Evolutionary conservation across 805 yeast species (phyloP).

Genomic region (Suhomyces vadensis): DNA sequence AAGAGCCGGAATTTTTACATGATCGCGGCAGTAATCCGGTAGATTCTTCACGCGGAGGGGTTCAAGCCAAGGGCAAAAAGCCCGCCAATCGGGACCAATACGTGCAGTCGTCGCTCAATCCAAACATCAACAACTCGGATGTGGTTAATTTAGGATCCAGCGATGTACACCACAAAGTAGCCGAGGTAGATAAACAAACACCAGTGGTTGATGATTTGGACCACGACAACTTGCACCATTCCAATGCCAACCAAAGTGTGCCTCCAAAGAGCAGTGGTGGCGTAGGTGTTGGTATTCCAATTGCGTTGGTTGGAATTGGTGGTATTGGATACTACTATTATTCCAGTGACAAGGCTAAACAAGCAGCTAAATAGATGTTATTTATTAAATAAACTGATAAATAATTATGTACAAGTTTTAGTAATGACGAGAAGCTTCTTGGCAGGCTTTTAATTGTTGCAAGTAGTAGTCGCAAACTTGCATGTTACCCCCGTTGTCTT

Average conservation of each 20-base stretch:
- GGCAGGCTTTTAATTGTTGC: slow-evolving; percentile 97
- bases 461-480: slow-evolving; percentile 95
- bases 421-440: slow-evolving; percentile 85
- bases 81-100: slow-evolving; percentile 42
- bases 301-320: slow-evolving; percentile 30
- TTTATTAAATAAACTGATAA: background rate
- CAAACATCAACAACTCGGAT: slow-evolving; percentile 37
- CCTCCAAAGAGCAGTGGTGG: slow-evolving; percentile 3
- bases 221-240: slow-evolving; percentile 27
- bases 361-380: slow-evolving; percentile 1
- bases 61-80: slow-evolving; percentile 20
- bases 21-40: slow-evolving; percentile 40
- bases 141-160: slow-evolving; percentile 38
- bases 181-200: slow-evolving; percentile 29
- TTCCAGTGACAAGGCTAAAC: slow-evolving; percentile 6
- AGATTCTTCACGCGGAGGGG: slow-evolving; percentile 19
- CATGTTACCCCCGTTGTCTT: slow-evolving; percentile 92
- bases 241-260: slow-evolving; percentile 8
- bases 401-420: slow-evolving; percentile 31
- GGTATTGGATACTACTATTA: slow-evolving; percentile 31
- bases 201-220: slow-evolving; percentile 40
- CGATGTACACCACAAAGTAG: slow-evolving; percentile 37
- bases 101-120: slow-evolving; percentile 42
- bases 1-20: slow-evolving; percentile 40
- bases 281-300: slow-evolving; percentile 17